phyloP scores from a whole-genome alignment of 192 early-diverging fungal species.

The Coemansia pectinata region DNA sequence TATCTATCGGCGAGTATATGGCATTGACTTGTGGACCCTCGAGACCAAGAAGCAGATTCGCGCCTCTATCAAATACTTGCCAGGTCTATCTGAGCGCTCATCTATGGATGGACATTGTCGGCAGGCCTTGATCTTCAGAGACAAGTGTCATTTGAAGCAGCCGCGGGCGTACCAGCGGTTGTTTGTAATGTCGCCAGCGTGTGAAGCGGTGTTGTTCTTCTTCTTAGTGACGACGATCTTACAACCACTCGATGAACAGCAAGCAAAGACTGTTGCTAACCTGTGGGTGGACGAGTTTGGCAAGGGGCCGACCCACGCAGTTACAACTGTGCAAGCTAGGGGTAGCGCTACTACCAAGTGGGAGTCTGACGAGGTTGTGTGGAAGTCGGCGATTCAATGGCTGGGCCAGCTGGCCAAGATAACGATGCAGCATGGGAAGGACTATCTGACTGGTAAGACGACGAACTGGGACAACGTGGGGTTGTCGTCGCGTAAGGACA shows the following conservation, averaged over 20 bases:
- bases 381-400: conserved; percentile 33
- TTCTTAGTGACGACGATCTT: conserved; percentile 36
- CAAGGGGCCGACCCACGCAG: conserved; percentile 4
- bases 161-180: conserved; percentile 4
- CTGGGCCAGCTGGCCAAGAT: conserved; percentile 16
- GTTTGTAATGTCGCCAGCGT: conserved; percentile 9
- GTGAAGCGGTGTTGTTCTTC: conserved; percentile 32
- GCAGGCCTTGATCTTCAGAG: conserved; percentile 17
- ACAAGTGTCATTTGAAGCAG: conserved; percentile 25
- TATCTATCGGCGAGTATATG: conserved; percentile 5
- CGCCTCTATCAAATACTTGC: background rate
- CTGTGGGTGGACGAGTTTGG: conserved; percentile 30
- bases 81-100: conserved; percentile 7
- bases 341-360: conserved; percentile 11
- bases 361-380: conserved; percentile 16
- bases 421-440: conserved; percentile 4
- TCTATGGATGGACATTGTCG: background rate
- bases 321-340: background rate
- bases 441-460: conserved; percentile 20
- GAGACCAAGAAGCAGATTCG: conserved; percentile 16
- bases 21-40: conserved; percentile 12
- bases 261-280: conserved; percentile 14
- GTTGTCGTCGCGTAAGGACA: background rate
- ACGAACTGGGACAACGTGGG: conserved; percentile 15
- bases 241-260: conserved; percentile 11